phyloP scores from a whole-genome alignment of 441 rosid species.

The Syzygium malaccense region DNA sequence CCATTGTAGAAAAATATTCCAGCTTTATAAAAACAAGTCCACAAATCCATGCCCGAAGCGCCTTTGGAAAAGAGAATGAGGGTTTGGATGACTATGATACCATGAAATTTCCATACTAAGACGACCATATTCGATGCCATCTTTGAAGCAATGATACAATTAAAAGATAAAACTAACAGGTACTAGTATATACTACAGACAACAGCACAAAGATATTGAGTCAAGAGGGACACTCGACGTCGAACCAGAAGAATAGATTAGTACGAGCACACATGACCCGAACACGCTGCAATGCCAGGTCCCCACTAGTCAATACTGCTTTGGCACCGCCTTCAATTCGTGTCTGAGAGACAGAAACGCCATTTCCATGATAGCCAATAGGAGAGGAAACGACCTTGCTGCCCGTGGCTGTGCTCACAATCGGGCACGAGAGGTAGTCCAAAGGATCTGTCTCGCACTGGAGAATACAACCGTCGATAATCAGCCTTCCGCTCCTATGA shows the following conservation, averaged over 20 bases:
- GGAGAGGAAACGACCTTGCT: conserved; percentile 22
- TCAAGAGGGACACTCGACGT: conserved; percentile 38
- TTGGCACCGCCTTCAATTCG: conserved; percentile 90
- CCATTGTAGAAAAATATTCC: background rate
- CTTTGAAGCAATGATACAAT: background rate
- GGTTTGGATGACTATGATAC: background rate
- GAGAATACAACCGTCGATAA: conserved; percentile 78
- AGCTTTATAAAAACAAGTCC: background rate
- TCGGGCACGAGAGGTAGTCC: conserved; percentile 86
- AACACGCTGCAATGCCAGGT: conserved; percentile 73
- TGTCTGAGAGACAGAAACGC: conserved; percentile 67
- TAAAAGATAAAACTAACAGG: background rate
- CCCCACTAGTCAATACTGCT: conserved; percentile 80
- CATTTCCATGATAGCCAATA: conserved; percentile 29
- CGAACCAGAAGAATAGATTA: conserved; percentile 84
- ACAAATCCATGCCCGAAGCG: background rate
- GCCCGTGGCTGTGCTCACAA: conserved; percentile 62
- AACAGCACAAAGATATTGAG: background rate
- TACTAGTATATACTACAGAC: conserved; percentile 3
- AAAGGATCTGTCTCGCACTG: conserved; percentile 81
- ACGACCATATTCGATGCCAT: background rate
- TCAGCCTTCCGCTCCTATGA: conserved; percentile 83
- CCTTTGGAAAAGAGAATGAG: background rate
- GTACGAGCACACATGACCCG: conserved; percentile 74
- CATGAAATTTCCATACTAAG: background rate